Evolutionary conservation across 108 stramenopile species (phyloP).

Genomic region (Nannochloropsis gaditana): DNA sequence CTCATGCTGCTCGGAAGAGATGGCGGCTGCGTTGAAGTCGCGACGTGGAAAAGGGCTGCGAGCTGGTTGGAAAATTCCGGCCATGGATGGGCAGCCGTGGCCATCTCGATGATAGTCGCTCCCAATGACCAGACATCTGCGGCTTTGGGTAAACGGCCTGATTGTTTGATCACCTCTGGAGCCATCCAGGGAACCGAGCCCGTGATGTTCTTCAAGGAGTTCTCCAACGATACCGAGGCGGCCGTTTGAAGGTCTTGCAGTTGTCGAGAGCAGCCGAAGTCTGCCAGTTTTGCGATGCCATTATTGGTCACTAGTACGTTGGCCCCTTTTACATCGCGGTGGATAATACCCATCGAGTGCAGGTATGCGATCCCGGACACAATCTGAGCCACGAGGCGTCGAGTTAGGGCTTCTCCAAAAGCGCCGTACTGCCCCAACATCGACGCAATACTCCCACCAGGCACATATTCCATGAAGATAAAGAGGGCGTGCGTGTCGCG

Average conservation of each 20-base stretch:
- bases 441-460: conserved; percentile 52
- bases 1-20: conserved; percentile 24
- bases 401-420: conserved; percentile 43
- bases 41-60: conserved; percentile 53
- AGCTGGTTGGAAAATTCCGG: conserved; percentile 52
- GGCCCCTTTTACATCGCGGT: conserved; percentile 62
- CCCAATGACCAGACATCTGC: conserved; percentile 54
- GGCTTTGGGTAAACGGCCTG: conserved; percentile 43
- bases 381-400: conserved; percentile 49
- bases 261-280: conserved; percentile 56
- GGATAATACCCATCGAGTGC: conserved; percentile 56
- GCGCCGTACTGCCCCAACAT: conserved; percentile 54
- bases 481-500: conserved; percentile 31
- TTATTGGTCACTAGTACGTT: conserved; percentile 60
- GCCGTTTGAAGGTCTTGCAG: conserved; percentile 30
- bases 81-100: conserved; percentile 53
- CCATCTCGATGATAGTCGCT: conserved; percentile 57
- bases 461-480: conserved; percentile 59
- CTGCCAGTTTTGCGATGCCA: conserved; percentile 55
- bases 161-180: conserved; percentile 59
- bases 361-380: conserved; percentile 53
- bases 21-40: conserved; percentile 44
- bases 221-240: neutral
- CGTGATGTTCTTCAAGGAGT: conserved; percentile 31
- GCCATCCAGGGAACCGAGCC: conserved; percentile 64